Conservation (phyloP, 2,329 filamentous ascomycete species). For the Cercospora canescens region DNA sequence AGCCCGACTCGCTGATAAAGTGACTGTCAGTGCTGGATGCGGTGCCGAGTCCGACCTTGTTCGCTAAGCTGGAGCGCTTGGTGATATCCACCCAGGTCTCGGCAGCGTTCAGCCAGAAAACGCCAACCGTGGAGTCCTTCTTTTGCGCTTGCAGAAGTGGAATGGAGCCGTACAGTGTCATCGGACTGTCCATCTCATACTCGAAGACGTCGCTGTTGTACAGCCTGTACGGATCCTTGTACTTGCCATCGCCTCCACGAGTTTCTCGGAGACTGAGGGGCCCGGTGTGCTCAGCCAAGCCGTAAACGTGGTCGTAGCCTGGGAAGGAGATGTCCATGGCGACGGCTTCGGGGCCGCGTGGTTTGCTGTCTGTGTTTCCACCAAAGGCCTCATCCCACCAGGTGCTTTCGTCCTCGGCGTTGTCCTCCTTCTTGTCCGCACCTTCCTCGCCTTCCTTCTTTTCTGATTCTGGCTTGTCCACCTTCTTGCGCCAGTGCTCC, state of each 20-base stretch:
- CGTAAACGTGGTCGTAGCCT: slow-evolving; percentile 88
- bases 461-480: slow-evolving; percentile 65
- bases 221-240: slow-evolving; percentile 85
- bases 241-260: slow-evolving; percentile 80
- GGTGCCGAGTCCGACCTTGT: slow-evolving; percentile 74
- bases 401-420: slow-evolving; percentile 74
- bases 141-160: slow-evolving; percentile 97
- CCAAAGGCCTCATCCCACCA: slow-evolving; percentile 99
- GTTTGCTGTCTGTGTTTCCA: slow-evolving; percentile 92
- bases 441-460: slow-evolving; percentile 53
- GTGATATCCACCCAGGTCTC: slow-evolving; percentile 97
- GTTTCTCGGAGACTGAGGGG: slow-evolving; percentile 87
- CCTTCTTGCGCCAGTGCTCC: slow-evolving; percentile 91
- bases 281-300: slow-evolving; percentile 90
- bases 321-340: slow-evolving; percentile 89
- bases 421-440: slow-evolving; percentile 31
- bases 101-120: slow-evolving; percentile 96
- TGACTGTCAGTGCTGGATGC: slow-evolving; percentile 81
- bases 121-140: slow-evolving; percentile 87
- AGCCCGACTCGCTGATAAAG: slow-evolving; percentile 92
- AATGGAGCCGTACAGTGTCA: slow-evolving; percentile 97
- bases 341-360: slow-evolving; percentile 89
- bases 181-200: slow-evolving; percentile 93
- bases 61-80: slow-evolving; percentile 72
- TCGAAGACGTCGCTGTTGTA: slow-evolving; percentile 98